Base-by-base conservation (phyloP, 352 stramenopile genomes). In the Thalassiosira sp. region DNA sequence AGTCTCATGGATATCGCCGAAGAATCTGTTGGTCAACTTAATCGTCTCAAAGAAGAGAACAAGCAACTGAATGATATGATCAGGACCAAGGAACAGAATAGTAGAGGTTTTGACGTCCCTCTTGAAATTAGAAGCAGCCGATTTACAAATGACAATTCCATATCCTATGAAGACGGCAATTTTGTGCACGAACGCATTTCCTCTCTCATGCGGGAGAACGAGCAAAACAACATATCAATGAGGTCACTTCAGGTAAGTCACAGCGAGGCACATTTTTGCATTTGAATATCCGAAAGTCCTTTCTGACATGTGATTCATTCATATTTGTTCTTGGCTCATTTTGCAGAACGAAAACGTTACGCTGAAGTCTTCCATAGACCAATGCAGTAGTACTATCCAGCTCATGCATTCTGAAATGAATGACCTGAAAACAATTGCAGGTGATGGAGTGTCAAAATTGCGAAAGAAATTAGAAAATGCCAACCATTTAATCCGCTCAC, bases 171-270 rank as follows among this genome's bases (percentile, higher is more conserved):
- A 13, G 52, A 84, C 20, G 61, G 74, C 16, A 28, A 53, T 51
- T 68, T 80, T 27, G 71, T 80, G 33, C 59, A 80, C 10, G 76
- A 77, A 63, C 48, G 69, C 11, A 71, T 80, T 20, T 68, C 76
- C 57, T 52, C 70, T 2, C 48, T 84, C 3, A 84, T 84, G 76
- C 22, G 64, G 57, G 69, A 80, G 28, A 84, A 77, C 24, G 76
- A 84, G 35, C 63, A 84, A 35, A 77, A 71, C 24, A 84, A 84
- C 28, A 84, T 84, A 27, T 76, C 70, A 6, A 77, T 80, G 70
- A 76, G 70, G 35, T 62, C 64, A 27, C 58, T 83, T 22, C 65
- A 74, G 37, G 65, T 74, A 43, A 65, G 40, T 59, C 66, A 8
- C 11, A 46, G 5, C 37, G 13, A 52, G n/a, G n/a, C n/a, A n/a